Percentiles rank a stretch among this genome's conserved stretches.
Conservation (phyloP, 176 grass and related monocot genomes). For the Calamus simplicifolius region DNA sequence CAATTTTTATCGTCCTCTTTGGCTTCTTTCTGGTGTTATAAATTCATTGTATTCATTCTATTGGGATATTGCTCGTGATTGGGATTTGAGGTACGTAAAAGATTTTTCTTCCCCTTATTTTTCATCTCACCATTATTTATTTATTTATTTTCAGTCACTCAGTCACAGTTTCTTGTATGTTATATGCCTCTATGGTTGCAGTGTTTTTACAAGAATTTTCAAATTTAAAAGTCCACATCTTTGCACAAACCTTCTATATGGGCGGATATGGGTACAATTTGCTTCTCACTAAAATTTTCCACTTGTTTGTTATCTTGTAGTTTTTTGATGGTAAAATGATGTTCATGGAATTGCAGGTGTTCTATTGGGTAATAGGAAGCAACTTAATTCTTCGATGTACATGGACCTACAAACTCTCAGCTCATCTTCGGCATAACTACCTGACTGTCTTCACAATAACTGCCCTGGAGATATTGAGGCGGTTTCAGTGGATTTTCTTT, state of each 20-base stretch:
- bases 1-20: constrained; percentile 77
- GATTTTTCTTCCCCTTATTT: too few species aligned
- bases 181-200: constrained; percentile 19
- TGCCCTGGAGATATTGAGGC: constrained; percentile 70
- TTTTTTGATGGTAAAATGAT: neutral
- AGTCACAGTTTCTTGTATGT: too few species aligned
- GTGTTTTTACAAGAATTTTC: constrained; percentile 86
- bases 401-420: constrained; percentile 97
- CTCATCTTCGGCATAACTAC: constrained; percentile 97
- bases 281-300: neutral
- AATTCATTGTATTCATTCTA: constrained; percentile 97
- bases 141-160: neutral
- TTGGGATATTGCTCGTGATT: constrained; percentile 93
- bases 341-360: constrained; percentile 39
- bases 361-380: constrained; percentile 84
- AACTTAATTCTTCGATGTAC: constrained; percentile 87
- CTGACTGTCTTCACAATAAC: constrained; percentile 77
- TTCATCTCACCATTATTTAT: neutral
- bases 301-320: neutral
- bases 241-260: constrained; percentile 58
- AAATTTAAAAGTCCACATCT: constrained; percentile 75
- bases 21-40: constrained; percentile 81
- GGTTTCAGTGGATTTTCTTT: constrained; percentile 97
- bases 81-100: constrained; percentile 72
- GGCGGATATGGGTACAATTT: constrained; percentile 54